Percentiles rank a stretch among this genome's conserved stretches.
These are phyloP conservation scores for Ogataea corticis DNA, from an alignment of 805 yeast genomes.

Conservation along the genomic window DNA sequence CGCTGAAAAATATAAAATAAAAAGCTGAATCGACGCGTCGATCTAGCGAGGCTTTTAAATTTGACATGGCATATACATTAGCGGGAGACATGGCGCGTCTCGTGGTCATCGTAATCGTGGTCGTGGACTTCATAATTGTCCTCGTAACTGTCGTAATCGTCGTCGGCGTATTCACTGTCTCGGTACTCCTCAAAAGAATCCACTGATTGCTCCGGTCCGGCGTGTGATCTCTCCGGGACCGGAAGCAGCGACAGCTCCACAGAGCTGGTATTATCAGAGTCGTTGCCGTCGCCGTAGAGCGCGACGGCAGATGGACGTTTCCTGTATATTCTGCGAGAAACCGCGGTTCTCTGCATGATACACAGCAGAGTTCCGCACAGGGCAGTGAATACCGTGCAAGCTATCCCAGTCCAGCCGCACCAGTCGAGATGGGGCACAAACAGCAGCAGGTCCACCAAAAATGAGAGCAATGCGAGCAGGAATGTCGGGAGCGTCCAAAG, in stretches of 20 bases:
- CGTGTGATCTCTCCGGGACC: background rate
- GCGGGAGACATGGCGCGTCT: no score
- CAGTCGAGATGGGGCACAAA: conserved; percentile 76
- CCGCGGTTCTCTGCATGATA: conserved; percentile 66
- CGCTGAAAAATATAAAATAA: background rate
- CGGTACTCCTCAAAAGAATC: no score
- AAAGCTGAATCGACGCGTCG: background rate
- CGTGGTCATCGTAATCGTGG: conserved; percentile 3
- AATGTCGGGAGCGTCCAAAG: conserved; percentile 68
- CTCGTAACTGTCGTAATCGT: conserved; percentile 9
- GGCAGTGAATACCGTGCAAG: conserved; percentile 66
- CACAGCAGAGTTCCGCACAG: conserved; percentile 66
- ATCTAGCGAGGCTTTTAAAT: no score
- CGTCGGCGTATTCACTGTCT: conserved; percentile 4
- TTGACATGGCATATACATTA: no score
- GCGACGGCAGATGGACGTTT: background rate
- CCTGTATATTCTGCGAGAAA: conserved; percentile 39
- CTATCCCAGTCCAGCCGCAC: conserved; percentile 83
- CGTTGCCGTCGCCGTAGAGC: conserved; percentile 4
- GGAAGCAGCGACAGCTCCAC: background rate
- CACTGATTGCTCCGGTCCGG: no score
- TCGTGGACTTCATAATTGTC: no score
- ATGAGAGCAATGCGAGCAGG: conserved; percentile 66
- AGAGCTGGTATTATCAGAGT: no score
- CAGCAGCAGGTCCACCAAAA: conserved; percentile 77